A percentile compares a stretch with the other conserved stretches of the same genome.
These are phyloP conservation scores for Tothia fuscella DNA, from an alignment of 2,329 filamentous ascomycete genomes.

Conservation along the genomic window DNA sequence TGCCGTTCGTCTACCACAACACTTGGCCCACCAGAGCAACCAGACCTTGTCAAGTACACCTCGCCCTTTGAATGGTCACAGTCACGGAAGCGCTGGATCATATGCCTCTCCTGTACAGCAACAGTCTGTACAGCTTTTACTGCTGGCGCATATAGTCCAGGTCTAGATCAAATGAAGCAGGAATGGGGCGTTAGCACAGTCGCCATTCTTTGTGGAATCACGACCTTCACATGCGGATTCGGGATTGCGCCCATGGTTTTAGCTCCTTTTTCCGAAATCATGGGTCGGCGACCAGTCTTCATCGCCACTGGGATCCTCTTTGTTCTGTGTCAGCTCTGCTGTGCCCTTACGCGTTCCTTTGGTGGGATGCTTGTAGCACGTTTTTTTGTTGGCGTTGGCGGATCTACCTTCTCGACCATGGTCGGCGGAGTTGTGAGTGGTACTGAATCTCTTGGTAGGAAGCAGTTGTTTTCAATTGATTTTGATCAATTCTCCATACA, in stretches of 20 bases:
- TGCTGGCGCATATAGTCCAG: conserved; percentile 68
- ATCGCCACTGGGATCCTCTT: conserved; percentile 61
- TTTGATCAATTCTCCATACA: too few relatives aligned
- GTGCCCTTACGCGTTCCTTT: conserved; percentile 57
- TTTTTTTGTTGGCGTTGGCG: conserved; percentile 66
- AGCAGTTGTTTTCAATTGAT: conserved; percentile 55
- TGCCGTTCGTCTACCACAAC: conserved; percentile 13
- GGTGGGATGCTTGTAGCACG: conserved; percentile 64
- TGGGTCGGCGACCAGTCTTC: conserved; percentile 76
- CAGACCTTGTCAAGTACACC: conserved; percentile 52
- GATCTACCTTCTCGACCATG: conserved; percentile 73
- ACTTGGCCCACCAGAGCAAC: conserved; percentile 40
- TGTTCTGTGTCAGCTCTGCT: conserved; percentile 58
- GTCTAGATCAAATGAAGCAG: conserved; percentile 49
- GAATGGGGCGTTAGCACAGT: conserved; percentile 54
- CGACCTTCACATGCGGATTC: conserved; percentile 71
- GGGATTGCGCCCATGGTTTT: conserved; percentile 76
- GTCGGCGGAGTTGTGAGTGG: conserved; percentile 86
- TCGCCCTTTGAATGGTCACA: conserved; percentile 65
- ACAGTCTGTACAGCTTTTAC: conserved; percentile 70
- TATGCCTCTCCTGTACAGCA: conserved; percentile 62
- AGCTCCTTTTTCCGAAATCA: conserved; percentile 78
- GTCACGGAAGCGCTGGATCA: conserved; percentile 56
- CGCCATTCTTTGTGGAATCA: conserved; percentile 64
- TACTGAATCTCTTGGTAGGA: too few relatives aligned